A percentile compares a stretch with the other conserved stretches of the same genome.
Evolutionary conservation across 1,284 basidiomycete species (phyloP).

Genomic region (Ustilago nuda): DNA sequence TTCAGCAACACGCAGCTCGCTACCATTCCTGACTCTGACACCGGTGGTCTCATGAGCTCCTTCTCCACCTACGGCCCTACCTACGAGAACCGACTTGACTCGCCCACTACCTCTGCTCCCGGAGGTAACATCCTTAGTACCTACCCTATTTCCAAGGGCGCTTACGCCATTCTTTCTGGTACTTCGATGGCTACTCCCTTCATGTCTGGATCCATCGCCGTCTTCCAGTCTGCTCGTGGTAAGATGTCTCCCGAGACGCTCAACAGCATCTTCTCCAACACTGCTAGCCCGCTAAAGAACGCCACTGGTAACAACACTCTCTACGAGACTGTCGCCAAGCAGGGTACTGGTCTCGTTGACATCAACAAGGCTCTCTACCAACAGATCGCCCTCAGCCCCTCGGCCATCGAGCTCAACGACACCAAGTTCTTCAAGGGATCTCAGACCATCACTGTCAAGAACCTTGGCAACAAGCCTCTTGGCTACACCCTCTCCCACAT

Average conservation of each 20-base stretch:
- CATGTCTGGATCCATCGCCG: conserved; percentile 76
- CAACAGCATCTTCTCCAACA: conserved; percentile 75
- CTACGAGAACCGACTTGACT: conserved; percentile 75
- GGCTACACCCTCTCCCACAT: conserved; percentile 60
- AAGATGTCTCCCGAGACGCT: conserved; percentile 66
- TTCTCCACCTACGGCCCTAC: conserved; percentile 76
- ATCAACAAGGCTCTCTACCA: conserved; percentile 76
- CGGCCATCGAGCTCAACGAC: conserved; percentile 78
- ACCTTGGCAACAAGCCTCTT: conserved; percentile 52
- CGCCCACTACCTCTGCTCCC: conserved; percentile 74
- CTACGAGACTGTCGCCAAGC: conserved; percentile 75
- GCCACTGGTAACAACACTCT: conserved; percentile 73
- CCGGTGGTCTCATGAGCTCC: conserved; percentile 75
- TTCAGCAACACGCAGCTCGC: conserved; percentile 73
- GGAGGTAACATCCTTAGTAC: conserved; percentile 72
- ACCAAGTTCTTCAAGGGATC: conserved; percentile 71
- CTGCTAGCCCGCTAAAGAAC: conserved; percentile 73
- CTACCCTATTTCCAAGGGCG: conserved; percentile 63
- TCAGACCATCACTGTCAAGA: conserved; percentile 57
- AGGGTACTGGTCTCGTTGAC: conserved; percentile 78
- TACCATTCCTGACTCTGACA: conserved; percentile 69
- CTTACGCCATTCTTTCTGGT: conserved; percentile 72
- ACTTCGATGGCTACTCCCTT: conserved; percentile 70
- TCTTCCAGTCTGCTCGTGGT: conserved; percentile 74
- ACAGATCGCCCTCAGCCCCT: conserved; percentile 73